Evolutionary conservation across 495 filamentous ascomycete species (phyloP).

Genomic region (Aspergillus mulundensis): DNA sequence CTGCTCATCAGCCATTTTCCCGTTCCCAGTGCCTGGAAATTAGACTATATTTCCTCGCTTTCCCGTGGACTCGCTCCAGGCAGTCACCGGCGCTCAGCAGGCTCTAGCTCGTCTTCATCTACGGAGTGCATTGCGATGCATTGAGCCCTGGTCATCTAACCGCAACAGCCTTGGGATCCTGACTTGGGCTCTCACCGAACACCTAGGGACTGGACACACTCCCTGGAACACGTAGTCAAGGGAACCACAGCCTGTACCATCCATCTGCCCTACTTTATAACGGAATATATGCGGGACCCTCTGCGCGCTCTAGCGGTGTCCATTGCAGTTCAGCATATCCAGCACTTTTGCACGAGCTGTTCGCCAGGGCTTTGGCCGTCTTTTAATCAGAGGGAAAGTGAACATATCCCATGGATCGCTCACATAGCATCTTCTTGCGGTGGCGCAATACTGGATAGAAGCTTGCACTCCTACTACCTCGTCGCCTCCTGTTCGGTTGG

Average conservation of each 20-base stretch:
- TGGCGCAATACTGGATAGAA: background rate
- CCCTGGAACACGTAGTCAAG: background rate
- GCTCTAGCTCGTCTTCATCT: too few relatives aligned
- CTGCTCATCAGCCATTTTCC: background rate
- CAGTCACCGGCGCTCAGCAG: too few relatives aligned
- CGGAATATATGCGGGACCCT: background rate
- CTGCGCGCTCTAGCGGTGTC: background rate
- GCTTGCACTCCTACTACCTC: background rate
- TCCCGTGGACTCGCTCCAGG: too few relatives aligned
- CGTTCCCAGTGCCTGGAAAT: too few relatives aligned
- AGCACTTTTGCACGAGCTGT: background rate
- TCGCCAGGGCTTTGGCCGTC: background rate
- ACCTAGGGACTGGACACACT: background rate
- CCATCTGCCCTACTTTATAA: background rate
- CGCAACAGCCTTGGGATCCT: background rate
- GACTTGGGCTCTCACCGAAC: background rate
- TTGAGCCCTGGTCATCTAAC: background rate
- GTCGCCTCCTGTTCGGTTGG: background rate
- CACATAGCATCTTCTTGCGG: slow-evolving; percentile 8
- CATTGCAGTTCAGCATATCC: background rate
- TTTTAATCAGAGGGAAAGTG: background rate
- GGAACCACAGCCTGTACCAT: background rate
- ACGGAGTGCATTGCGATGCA: background rate
- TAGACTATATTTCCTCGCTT: too few relatives aligned
- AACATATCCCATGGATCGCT: slow-evolving; percentile 20